Evolutionary conservation across 257 asterid species (phyloP).

Genomic region (Galeopsis tetrahit): DNA sequence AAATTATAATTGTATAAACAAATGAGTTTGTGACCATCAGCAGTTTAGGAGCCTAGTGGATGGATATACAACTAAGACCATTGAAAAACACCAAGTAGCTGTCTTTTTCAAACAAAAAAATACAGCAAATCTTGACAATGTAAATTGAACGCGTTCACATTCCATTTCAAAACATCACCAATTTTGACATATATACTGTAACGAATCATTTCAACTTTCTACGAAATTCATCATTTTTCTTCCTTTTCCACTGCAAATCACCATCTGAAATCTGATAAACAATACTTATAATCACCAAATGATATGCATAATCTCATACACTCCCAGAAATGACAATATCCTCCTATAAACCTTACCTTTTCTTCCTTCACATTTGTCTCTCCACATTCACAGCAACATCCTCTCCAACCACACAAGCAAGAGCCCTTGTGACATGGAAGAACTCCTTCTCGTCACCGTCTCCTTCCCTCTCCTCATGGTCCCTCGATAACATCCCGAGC

Average conservation of each 20-base stretch:
- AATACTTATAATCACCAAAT: neutral
- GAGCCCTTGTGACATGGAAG: constrained; percentile 68
- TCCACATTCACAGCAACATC: constrained; percentile 35
- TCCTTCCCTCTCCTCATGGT: constrained; percentile 61
- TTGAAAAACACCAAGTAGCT: neutral
- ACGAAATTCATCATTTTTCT: neutral
- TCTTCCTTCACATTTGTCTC: constrained; percentile 37
- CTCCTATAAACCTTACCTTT: neutral
- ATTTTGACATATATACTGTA: neutral
- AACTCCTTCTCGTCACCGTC: constrained; percentile 42
- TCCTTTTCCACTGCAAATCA: neutral
- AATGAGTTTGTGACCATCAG: neutral
- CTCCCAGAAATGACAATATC: neutral
- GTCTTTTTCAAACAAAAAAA: neutral
- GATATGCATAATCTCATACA: neutral
- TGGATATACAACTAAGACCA: neutral
- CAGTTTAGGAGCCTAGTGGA: neutral
- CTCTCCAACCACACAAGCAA: constrained; percentile 62
- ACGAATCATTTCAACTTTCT: neutral
- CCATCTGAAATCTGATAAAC: neutral
- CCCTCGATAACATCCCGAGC: constrained; percentile 46
- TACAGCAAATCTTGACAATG: neutral
- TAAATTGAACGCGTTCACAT: neutral
- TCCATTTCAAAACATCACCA: neutral
- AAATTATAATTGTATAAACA: too few relatives aligned